A percentile compares a stretch with the other conserved stretches of the same genome.
These are phyloP conservation scores for Naumovozyma dairenensis DNA, from an alignment of 805 yeast species.

Conservation along the genomic window DNA sequence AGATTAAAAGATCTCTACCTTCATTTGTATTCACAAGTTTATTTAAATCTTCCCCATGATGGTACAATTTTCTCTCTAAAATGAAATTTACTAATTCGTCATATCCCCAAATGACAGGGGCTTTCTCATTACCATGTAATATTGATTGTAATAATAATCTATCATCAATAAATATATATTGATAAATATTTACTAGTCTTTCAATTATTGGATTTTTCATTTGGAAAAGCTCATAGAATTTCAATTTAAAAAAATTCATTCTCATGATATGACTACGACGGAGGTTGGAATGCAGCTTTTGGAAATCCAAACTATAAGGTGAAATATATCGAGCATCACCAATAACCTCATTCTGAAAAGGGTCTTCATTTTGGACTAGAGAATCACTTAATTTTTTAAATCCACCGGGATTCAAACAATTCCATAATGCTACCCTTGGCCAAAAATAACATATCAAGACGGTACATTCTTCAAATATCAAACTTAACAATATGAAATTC, in stretches of 20 bases:
- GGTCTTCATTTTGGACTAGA: too few species aligned
- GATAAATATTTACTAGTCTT: slow-evolving; percentile 42
- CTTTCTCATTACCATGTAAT: slow-evolving; percentile 3
- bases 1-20: slow-evolving; percentile 33
- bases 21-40: slow-evolving; percentile 28
- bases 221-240: slow-evolving; percentile 32
- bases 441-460: slow-evolving; percentile 43
- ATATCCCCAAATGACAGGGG: slow-evolving; percentile 25
- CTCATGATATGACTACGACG: slow-evolving; percentile 29
- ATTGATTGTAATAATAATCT: slow-evolving; percentile 18
- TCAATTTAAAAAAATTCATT: slow-evolving; percentile 32
- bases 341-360: too few species aligned
- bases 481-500: slow-evolving; percentile 36
- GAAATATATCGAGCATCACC: too few species aligned
- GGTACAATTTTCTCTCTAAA: slow-evolving; percentile 46
- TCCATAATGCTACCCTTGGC: slow-evolving; percentile 50
- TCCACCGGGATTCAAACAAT: slow-evolving; percentile 43
- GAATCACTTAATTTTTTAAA: slow-evolving; percentile 28
- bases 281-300: slow-evolving; percentile 31
- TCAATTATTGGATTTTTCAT: slow-evolving; percentile 32
- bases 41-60: slow-evolving; percentile 26
- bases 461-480: slow-evolving; percentile 45
- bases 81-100: slow-evolving; percentile 47
- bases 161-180: slow-evolving; percentile 33
- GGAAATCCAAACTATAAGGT: slow-evolving; percentile 37